Evolutionary conservation across 2,329 filamentous ascomycete species (phyloP), one percentile per base, ranked within the genome.

Genomic region (Endoconidiophora laricicola): DNA sequence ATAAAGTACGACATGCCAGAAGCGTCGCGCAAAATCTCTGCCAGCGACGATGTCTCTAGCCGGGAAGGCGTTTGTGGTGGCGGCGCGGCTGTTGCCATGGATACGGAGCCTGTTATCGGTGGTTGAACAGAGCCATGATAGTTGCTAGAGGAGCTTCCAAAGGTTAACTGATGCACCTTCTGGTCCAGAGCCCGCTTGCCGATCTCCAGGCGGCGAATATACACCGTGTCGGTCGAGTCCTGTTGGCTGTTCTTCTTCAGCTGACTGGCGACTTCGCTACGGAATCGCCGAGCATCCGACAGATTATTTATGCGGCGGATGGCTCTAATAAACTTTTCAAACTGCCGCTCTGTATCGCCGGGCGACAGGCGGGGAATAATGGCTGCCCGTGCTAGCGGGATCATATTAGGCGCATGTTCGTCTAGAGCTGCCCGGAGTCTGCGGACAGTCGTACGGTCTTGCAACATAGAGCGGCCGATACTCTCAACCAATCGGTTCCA

Each of bases 401-500:
- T 81, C 3, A 76, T 74, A n/a, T 86, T 81, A 1, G 85, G 87
- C 2, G 91, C 86, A 69, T 98, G 91, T 62, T 96, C 80, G 63
- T 98, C 91, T 46, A 98, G 69, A 6, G 90, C 91, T 38, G 87
- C 90, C 50, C 91, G 80, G 49, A 98, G 74, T 62, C 87, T 94
- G 51, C 85, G 81, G 38, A 98, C 90, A 0, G 88, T 95, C 55
- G 94, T 96, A 37, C 93, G 79, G 62, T 98, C 93, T 63, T 96
- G 91, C 40, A 98, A 72, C 69, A 94, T 82, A 23, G 83, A 82
- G 46, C 85, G 80, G 16, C 87, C 83, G 64, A 81, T 86, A 50
- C 81, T 88, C 64, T 96, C 90, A 73, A 96, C 86, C 53, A 94
- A 65, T 63, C 95, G 88, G 59, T 98, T 96, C 90, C 90, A 98